Base-by-base conservation (phyloP, 2,329 filamentous ascomycete species). In the Verticillium klebahnii region DNA sequence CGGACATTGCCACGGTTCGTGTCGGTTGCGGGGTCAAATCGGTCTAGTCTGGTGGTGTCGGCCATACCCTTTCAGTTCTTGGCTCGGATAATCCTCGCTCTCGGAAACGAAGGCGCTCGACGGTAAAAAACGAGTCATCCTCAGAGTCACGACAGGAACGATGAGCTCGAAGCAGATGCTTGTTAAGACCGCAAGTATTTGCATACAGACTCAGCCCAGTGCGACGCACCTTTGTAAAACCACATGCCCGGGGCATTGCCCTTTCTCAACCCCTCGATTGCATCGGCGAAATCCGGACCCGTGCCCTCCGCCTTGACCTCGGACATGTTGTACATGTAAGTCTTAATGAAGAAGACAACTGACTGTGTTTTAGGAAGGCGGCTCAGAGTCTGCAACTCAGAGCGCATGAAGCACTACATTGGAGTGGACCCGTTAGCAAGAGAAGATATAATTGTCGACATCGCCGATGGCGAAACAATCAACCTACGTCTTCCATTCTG, bases 321-420 rank as follows among this genome's bases (percentile, higher is more conserved):
- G 9, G 69, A 63, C 0, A 85, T 62, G 0, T 79, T 77, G 58
- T 83, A 84, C 17, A 84, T 62, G 62, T 83, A 83, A 0, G 82
- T 84, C 71, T 85, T 85, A 74, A 85, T 83, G 11, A 81, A 82
- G 69, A 85, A 85, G 14, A 85, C 67, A 2, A 85, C 69, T 0
- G 79, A 78, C 2, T 69, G 68, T 0, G 78, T 81, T 61, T 74
- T 67, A 0, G 82, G 82, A 8, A 85, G 73, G 1, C 82, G 75
- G 1, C 75, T 81, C 34, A 85, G 65, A 0, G 81, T 82, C 67
- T 86, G 83, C 15, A 83, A 72, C 68, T 86, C 82, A 34, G 80
- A 77, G 31, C 81, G 75, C 5, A 81, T 64, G 57, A 70, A 72
- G 7, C 75, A 69, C 75, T 56, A 31, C 11, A n/a, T 17, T 2